Percentiles rank a stretch among this genome's conserved stretches.
Evolutionary conservation across 2,329 filamentous ascomycete species (phyloP).

Genomic region (Sarocladiaceae sp.): DNA sequence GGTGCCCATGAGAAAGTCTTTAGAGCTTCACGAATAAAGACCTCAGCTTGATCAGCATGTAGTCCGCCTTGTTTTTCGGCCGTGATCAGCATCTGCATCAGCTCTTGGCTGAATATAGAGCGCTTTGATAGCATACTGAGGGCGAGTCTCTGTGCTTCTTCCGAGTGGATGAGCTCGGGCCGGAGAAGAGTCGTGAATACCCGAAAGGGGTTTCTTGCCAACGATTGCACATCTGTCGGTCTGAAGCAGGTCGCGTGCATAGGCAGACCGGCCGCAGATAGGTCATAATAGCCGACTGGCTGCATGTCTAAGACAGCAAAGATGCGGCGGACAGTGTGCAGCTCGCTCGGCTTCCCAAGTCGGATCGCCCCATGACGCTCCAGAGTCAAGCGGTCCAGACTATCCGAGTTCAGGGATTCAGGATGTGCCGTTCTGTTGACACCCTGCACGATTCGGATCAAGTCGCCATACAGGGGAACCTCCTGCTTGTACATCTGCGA

Average conservation of each 20-base stretch:
- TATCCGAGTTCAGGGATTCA: neutral
- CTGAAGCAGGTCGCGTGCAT: constrained; percentile 46
- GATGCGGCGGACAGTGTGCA: constrained; percentile 34
- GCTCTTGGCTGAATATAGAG: constrained; percentile 11
- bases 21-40: constrained; percentile 36
- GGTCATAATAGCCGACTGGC: constrained; percentile 45
- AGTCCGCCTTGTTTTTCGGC: constrained; percentile 6
- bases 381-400: constrained; percentile 9
- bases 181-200: constrained; percentile 31
- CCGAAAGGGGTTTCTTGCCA: constrained; percentile 35
- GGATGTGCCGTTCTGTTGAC: constrained; percentile 12
- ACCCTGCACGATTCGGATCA: constrained; percentile 20
- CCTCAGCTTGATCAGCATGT: constrained; percentile 19
- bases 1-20: constrained; percentile 42
- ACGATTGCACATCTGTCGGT: constrained; percentile 26
- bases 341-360: constrained; percentile 35
- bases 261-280: constrained; percentile 36
- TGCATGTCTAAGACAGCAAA: constrained; percentile 40
- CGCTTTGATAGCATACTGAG: constrained; percentile 9
- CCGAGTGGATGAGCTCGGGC: constrained; percentile 25
- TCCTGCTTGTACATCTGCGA: constrained; percentile 24
- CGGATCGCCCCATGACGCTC: constrained; percentile 40
- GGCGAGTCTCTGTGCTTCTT: neutral
- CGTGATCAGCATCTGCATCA: constrained; percentile 30
- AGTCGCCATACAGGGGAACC: constrained; percentile 23